Base-by-base conservation (phyloP, 345 rosid genomes). In the Bruguiera parviflora region DNA sequence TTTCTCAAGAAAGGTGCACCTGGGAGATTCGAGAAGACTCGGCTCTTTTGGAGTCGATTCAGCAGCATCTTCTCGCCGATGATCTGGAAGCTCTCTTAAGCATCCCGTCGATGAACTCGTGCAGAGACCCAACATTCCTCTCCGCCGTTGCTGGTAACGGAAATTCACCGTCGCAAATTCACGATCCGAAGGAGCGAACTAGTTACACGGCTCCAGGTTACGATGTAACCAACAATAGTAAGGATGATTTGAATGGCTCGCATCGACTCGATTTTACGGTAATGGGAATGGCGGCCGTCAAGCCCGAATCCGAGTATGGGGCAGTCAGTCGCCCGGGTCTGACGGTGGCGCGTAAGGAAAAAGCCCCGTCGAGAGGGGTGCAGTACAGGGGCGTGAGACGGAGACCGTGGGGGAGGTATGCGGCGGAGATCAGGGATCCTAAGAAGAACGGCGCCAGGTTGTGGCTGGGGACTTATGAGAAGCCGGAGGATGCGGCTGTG, bases 401-500 rank as follows among this genome's bases (percentile, higher is more conserved):
- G 63, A 59, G 63, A 9, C 43, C 37, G 43, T 27, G 37, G 37
- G 63, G 37, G 63, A 59, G 19, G 63, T 56, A 56, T 16, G 59
- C 59, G 31, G 59, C 59, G 10, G 59, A 56, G 59, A 56, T 56
- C 28, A 56, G 59, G 18, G 59, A 56, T 15, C 59, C 59, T 13
- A 56, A 59, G 63, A 73, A 46, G 49, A 67, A 73, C 22, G 77
- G 77, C 0, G 64, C 69, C 5, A 52, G 75, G 22, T 11, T 64
- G 8, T 71, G 75, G 75, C 64, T 71, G 21, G 75, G 75, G 11
- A 71, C 75, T 33, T 71, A 71, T 5, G 64, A 71, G 28, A 71
- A 27, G 15, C 75, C 68, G 4, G 73, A 74, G 73, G 78, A 74
- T n/a, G 81, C 81, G 0, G 89, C 87, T 6, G 64, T 86, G 75